phyloP scores from a whole-genome alignment of 495 filamentous ascomycete genomes.

The Physcia stellaris region DNA sequence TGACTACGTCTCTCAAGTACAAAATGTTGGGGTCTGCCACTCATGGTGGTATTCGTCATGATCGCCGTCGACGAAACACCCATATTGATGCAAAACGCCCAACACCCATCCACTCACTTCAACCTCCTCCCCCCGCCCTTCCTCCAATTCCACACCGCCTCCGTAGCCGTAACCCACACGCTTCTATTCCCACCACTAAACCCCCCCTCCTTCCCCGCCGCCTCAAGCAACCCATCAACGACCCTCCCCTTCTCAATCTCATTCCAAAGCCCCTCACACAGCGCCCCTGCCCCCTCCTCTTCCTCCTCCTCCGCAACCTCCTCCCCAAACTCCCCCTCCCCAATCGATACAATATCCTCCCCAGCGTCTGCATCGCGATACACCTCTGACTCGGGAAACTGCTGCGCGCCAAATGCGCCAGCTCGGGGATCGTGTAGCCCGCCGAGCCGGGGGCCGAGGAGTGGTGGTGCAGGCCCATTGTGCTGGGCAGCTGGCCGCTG shows the following conservation, averaged over 20 bases:
- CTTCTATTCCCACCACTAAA: slow-evolving; percentile 16
- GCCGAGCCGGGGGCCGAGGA: slow-evolving; percentile 85
- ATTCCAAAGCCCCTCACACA: slow-evolving; percentile 55
- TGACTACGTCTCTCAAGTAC: background rate
- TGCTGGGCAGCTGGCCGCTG: slow-evolving; percentile 55
- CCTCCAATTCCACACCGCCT: slow-evolving; percentile 85
- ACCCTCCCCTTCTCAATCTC: slow-evolving; percentile 66
- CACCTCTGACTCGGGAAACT: slow-evolving; percentile 77
- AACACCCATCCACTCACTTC: slow-evolving; percentile 18
- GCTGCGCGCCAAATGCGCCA: slow-evolving; percentile 69
- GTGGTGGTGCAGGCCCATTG: slow-evolving; percentile 82
- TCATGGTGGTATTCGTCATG: background rate
- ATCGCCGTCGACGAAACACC: background rate
- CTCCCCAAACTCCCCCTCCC: slow-evolving; percentile 67
- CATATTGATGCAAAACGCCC: background rate
- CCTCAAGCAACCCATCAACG: slow-evolving; percentile 55
- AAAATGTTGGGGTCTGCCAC: background rate
- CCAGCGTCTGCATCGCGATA: slow-evolving; percentile 81
- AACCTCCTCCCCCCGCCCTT: slow-evolving; percentile 52
- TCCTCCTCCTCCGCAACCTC: slow-evolving; percentile 63
- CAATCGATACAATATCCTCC: slow-evolving; percentile 70
- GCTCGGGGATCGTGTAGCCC: slow-evolving; percentile 84
- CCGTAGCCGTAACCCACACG: slow-evolving; percentile 49
- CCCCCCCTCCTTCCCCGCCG: slow-evolving; percentile 39
- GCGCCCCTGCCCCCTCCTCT: slow-evolving; percentile 48